Evolutionary conservation across 768 basidiomycete genomes (phyloP).

Genomic region (Rhodocollybia butyracea): DNA sequence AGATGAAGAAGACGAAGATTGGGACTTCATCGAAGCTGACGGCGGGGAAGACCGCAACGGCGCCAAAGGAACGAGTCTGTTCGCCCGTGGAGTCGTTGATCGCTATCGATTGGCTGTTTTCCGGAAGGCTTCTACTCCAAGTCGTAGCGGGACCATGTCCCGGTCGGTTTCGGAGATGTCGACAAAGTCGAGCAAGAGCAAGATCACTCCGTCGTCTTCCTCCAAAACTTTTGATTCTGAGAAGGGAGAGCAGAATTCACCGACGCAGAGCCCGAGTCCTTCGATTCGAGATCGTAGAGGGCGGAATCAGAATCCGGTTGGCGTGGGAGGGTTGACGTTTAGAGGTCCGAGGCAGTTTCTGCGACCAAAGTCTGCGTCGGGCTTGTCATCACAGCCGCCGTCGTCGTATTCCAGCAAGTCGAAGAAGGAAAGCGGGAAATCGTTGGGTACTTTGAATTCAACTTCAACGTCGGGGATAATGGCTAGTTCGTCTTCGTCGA

Average conservation of each 20-base stretch:
- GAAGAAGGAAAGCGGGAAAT: too few relatives aligned
- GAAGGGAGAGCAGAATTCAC: too few relatives aligned
- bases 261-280: conserved; percentile 45
- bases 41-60: conserved; percentile 86
- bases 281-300: conserved; percentile 61
- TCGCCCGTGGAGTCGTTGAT: conserved; percentile 90
- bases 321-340: conserved; percentile 52
- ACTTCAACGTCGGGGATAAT: conserved; percentile 4
- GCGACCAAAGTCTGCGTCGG: conserved; percentile 58
- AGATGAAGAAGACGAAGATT: conserved; percentile 81
- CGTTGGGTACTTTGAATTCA: too few relatives aligned
- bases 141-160: conserved; percentile 34
- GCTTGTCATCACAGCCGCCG: too few relatives aligned
- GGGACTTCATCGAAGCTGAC: conserved; percentile 84
- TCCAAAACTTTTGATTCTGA: too few relatives aligned
- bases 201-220: conserved; percentile 33
- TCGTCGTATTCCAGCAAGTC: conserved; percentile 40
- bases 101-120: conserved; percentile 83
- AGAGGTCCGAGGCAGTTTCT: conserved; percentile 71
- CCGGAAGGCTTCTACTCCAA: conserved; percentile 74
- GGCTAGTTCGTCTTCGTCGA: neutral
- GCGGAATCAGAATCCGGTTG: conserved; percentile 40
- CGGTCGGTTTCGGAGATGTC: conserved; percentile 60
- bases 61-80: conserved; percentile 73
- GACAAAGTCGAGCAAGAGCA: conserved; percentile 50